Evolutionary conservation across 768 basidiomycete species (phyloP).

Genomic region (Roridomyces roridus): DNA sequence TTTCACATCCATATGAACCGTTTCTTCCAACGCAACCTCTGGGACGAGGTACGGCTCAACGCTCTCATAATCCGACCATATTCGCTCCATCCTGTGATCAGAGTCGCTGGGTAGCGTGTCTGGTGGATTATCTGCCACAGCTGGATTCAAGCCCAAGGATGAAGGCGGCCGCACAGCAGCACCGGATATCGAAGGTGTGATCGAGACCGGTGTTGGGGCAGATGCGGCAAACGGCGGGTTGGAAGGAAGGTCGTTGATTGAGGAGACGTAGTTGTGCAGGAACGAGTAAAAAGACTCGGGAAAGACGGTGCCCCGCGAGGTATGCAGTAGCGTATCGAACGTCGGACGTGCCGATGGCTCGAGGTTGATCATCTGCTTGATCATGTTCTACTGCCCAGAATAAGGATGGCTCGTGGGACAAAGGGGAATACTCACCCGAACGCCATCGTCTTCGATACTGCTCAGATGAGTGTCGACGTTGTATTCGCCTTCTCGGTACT

Average conservation of each 20-base stretch:
- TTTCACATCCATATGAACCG: slow-evolving; percentile 55
- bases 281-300: slow-evolving; percentile 96
- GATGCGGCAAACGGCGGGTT: slow-evolving; percentile 52
- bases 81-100: slow-evolving; percentile 81
- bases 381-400: slow-evolving; percentile 66
- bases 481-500: slow-evolving; percentile 88
- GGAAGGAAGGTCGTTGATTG: slow-evolving; percentile 72
- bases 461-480: slow-evolving; percentile 74
- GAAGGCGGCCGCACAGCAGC: slow-evolving; percentile 39
- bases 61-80: slow-evolving; percentile 89
- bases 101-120: slow-evolving; percentile 76
- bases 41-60: slow-evolving; percentile 72
- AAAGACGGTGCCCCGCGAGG: slow-evolving; percentile 79
- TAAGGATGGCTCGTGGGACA: slow-evolving; percentile 27
- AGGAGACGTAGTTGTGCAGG: slow-evolving; percentile 86
- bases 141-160: slow-evolving; percentile 30
- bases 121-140: slow-evolving; percentile 33
- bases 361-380: slow-evolving; percentile 89
- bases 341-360: slow-evolving; percentile 79
- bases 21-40: slow-evolving; percentile 48
- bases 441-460: slow-evolving; percentile 79
- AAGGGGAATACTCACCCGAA: slow-evolving; percentile 64
- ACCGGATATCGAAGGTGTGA: slow-evolving; percentile 40
- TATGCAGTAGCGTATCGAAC: slow-evolving; percentile 80
- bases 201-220: slow-evolving; percentile 33